These are phyloP conservation scores for Solanum pimpinellifolium DNA, from an alignment of 257 asterid species.

Conservation along the genomic window DNA sequence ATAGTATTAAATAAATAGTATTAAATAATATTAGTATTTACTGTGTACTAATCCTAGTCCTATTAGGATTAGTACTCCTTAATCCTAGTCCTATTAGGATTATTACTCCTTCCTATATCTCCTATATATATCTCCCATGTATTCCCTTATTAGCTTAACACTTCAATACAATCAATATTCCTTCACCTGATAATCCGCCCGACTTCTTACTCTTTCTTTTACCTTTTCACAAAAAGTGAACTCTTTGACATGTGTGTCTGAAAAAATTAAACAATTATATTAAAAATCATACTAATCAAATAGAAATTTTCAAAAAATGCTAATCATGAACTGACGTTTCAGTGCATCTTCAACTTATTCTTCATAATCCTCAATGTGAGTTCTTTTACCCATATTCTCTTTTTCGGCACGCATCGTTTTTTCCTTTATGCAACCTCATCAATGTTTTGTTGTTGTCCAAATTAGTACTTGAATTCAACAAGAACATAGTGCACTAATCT, in stretches of 20 bases:
- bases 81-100: no score
- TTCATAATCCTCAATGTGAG: conserved; percentile 30
- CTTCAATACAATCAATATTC: no score
- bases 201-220: conserved; percentile 65
- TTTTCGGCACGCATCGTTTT: not conserved
- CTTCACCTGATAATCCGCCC: conserved; percentile 69
- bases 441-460: not conserved
- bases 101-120: no score
- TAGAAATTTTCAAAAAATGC: not conserved
- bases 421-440: not conserved
- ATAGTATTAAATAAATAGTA: no score
- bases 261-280: conserved; percentile 11
- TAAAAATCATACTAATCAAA: not conserved
- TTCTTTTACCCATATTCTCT: not conserved
- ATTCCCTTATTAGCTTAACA: no score
- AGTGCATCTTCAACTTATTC: conserved; percentile 30
- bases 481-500: conserved; percentile 77
- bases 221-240: conserved; percentile 86
- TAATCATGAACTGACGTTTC: conserved; percentile 49
- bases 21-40: no score
- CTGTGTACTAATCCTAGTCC: no score
- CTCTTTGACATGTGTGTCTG: conserved; percentile 65
- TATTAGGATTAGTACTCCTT: no score
- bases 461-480: not conserved
- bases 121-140: no score